Base-by-base conservation (phyloP, 495 filamentous ascomycete genomes). In the Hypoxylon perforatum region DNA sequence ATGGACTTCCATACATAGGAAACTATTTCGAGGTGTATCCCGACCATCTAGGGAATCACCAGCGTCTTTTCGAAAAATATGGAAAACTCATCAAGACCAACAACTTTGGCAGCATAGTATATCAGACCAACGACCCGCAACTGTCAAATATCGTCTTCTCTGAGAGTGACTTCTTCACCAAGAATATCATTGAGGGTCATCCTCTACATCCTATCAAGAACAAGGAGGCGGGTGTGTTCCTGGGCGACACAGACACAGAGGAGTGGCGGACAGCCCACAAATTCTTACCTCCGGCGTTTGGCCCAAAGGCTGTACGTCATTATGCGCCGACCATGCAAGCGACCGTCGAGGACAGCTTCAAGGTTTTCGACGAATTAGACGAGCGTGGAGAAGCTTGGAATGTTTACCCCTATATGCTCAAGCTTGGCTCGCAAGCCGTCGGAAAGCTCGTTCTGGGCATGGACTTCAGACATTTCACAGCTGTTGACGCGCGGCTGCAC, bases 391-490 rank as follows among this genome's bases (percentile, higher is more conserved):
- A 84, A 55, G 78, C 85, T 0, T 87, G 77, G 76, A 88, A 88
- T 67, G 84, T 84, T 8, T 88, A 88, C 55, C 81, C 80, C 36
- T 87, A 84, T 49, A 88, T 87, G 84, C 63, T 87, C 14, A 88
- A 88, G 72, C 76, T 88, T 0, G 84, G 75, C 3, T 80, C 83
- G 0, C 83, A 85, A 45, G 76, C 80, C 1, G 80, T 87, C 14
- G 80, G 82, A 14, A 84, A 84, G 66, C 61, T 88, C 4, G 77
- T 77, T 0, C 76, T 88, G 0, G 82, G 81, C 1, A 55, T 80
- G 60, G 83, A 87, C 69, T 80, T 86, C 19, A 42, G 81, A 35
- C 85, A 88, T 54, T 87, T 88, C 64, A 65, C 63, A 4, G 28
- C 68, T 1, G 52, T 76, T 9, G 79, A 86, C 60, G 57, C 82